Evolutionary conservation across 192 early-diverging fungal species (phyloP), one percentile per base, ranked within the genome.

Genomic region (Mortierella claussenii): DNA sequence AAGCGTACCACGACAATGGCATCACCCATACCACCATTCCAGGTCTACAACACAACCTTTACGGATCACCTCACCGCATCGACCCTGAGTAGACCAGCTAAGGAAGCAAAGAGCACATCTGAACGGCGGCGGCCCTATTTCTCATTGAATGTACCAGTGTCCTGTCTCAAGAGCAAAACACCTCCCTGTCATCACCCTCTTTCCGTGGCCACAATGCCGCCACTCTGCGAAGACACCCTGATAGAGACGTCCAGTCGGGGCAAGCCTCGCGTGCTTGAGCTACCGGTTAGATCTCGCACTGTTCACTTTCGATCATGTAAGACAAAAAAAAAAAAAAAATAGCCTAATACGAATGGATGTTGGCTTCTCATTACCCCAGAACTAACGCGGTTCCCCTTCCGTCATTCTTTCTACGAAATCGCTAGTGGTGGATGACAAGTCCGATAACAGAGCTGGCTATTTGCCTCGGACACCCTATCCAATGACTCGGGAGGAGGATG

Each of bases 21-120:
- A 40, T 13, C 37, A 86, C 92, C 31, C 85, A 90, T 57, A 76
- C 88, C 21, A 88, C 86, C 80, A 90, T n/a, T n/a, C n/a, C n/a
- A 92, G 48, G 93, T 96, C 37, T 97, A 93, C 79, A 92, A 96
- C 85, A 68, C 96, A 47, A 92, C 95, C 21, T 66, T 40, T 40
- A 7, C 13, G 8, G 7, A 40, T 7, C 13, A 13, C 37, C 7
- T 40, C 37, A 13, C 13, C 37, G 37, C 37, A 40, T 40, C 37
- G 7, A 7, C 37, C 13, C 37, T 40, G 7, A 13, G 37, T 40
- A 7, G 37, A 40, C 37, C 37, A 8, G 9, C 46, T 6, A 48
- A 48, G 46, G 21, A 13, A 48, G 17, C 46, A 9, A 48, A 21
- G 17, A 13, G 9, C n/a, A 9, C 23, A 48, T 48, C 46, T 10